Evolutionary conservation across 2,329 filamentous ascomycete species (phyloP), one percentile per base, ranked within the genome.

Genomic region (Colletotrichum tropicicola): DNA sequence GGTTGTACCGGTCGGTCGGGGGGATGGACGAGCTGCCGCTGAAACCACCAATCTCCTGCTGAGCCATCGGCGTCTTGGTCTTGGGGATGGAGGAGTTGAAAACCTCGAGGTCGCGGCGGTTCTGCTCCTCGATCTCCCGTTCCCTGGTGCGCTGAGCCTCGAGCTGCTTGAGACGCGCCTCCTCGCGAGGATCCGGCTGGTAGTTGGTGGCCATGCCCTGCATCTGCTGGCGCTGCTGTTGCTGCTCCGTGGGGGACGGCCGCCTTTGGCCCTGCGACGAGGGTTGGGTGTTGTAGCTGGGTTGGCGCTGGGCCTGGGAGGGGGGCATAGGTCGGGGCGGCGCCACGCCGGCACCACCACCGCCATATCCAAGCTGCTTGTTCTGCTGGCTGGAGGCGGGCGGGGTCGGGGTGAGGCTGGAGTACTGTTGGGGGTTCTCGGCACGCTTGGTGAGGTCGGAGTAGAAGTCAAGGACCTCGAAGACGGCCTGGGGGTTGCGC

Each of bases 11-110:
- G 71, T 90, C 87, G 48, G 76, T 65, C 5, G 79, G 72, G n/a
- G 83, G 77, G 30, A 80, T 75, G 13, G 85, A 75, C 19, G 82
- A 77, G 63, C 83, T 83, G 45, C 83, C 80, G 66, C 85, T 83
- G 67, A 88, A 91, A 30, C 90, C 90, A 61, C 92, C 93, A 70
- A 98, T 81, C 77, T 98, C 96, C 78, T 98, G 94, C 76, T 98
- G 93, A 30, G 94, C 94, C 69, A 96, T 73, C 3, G 93, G 92
- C 10, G 89, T 81, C 75, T 92, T 93, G 68, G 86, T 90, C 82
- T 97, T 92, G 30, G 94, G 95, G 65, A 98, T 81, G 23, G 92
- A 93, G 35, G 93, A 92, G 77, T 98, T 97, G 78, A 97, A 98
- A 17, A 89, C 92, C 74, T 96, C 94, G 70, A 92, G 84, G 54